A percentile compares a stretch with the other conserved stretches of the same genome.
Conservation (phyloP, 148 eudicot genomes). For the Silene uniflora region DNA sequence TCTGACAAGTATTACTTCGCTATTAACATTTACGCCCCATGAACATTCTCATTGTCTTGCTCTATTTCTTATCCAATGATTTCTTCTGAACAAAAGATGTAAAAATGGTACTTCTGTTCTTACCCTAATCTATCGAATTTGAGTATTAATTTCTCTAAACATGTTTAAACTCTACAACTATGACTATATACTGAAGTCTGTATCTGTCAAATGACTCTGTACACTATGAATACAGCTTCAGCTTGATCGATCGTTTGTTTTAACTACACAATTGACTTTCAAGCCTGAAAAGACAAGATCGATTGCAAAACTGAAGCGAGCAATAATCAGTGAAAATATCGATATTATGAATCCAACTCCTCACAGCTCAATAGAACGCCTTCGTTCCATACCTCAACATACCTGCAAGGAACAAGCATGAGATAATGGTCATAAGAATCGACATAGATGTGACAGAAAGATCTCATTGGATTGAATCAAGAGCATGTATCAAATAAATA, state of each 20-base stretch:
- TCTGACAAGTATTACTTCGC: background rate
- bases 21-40: no score
- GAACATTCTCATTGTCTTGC: no score
- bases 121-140: no score
- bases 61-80: no score
- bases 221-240: background rate
- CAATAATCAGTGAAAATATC: background rate
- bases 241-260: background rate
- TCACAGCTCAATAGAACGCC: conserved; percentile 56
- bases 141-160: no score
- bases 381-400: conserved; percentile 69
- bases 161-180: background rate
- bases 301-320: conserved; percentile 3
- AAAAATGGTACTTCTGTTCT: no score
- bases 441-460: background rate
- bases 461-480: no score
- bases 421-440: background rate
- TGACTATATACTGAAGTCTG: background rate
- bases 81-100: no score
- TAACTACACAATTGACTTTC: background rate
- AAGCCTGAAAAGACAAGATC: background rate
- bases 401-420: conserved; percentile 32
- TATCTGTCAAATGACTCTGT: background rate
- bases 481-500: no score
- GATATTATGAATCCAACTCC: conserved; percentile 42